These are phyloP conservation scores for Globisporangium carolinianum DNA, from an alignment of 352 stramenopile genomes.

Conservation along the genomic window DNA sequence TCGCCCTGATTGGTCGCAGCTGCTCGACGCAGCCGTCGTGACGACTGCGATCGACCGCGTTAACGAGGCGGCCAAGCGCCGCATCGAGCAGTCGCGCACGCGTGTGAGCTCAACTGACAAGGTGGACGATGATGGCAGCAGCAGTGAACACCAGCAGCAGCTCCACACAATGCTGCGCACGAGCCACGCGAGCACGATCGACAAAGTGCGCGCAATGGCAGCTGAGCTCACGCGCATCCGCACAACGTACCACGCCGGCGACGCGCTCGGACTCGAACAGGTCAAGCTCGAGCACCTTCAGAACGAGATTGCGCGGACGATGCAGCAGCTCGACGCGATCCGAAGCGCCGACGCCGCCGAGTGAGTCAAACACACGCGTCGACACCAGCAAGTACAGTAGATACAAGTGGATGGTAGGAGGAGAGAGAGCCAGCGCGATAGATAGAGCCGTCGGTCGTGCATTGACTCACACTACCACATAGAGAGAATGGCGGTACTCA, in stretches of 20 bases:
- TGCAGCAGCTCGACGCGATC: conserved; percentile 46
- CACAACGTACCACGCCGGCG: conserved; percentile 35
- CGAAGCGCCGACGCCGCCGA: too few relatives aligned
- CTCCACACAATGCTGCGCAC: conserved; percentile 37
- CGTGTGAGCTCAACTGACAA: conserved; percentile 2
- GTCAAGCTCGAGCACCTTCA: conserved; percentile 53
- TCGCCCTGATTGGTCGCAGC: conserved; percentile 54
- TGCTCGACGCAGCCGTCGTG: conserved; percentile 41
- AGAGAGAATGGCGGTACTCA: too few relatives aligned
- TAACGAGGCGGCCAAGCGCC: conserved; percentile 26
- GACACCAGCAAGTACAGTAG: too few relatives aligned
- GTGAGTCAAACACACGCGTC: too few relatives aligned
- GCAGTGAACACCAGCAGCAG: conserved; percentile 12
- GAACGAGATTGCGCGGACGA: conserved; percentile 41
- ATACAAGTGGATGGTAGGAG: too few relatives aligned
- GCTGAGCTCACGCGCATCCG: conserved; percentile 45
- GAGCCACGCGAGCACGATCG: conserved; percentile 56
- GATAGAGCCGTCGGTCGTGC: too few relatives aligned
- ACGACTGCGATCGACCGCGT: conserved; percentile 46
- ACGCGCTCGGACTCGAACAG: conserved; percentile 40
- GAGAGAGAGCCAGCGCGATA: too few relatives aligned
- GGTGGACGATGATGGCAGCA: conserved; percentile 25
- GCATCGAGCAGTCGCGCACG: conserved; percentile 14
- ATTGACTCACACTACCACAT: too few relatives aligned
- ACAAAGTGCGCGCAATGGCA: conserved; percentile 49